Evolutionary conservation across 2,329 filamentous ascomycete genomes (phyloP), one percentile per base, ranked within the genome.

Genomic region (Magnaporthales sp.): DNA sequence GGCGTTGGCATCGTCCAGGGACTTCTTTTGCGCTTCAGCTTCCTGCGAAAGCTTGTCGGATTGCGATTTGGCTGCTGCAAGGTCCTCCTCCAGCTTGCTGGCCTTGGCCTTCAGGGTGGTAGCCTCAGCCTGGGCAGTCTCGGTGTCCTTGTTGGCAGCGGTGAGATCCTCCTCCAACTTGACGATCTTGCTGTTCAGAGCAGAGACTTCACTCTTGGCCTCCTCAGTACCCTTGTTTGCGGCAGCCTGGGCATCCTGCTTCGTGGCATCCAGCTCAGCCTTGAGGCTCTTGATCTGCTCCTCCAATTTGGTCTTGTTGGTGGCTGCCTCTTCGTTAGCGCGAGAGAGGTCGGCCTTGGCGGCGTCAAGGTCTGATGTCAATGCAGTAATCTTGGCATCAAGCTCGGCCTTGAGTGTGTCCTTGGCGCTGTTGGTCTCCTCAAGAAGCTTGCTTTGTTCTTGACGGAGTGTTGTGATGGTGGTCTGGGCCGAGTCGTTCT

Each of bases 381-480:
- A 19, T 27, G 66, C 27, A 31, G 29, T 30, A 26, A 67, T 64
- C 66, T 67, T 67, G 66, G 62, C 61, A 29, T 67, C 62, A 2
- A 67, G 66, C 51, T 67, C 66, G 24, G 62, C 27, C 61, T 64
- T 61, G 38, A 64, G 38, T 7, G 61, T 30, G 13, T 63, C 66
- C 31, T 64, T 64, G 46, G 66, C 38, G 11, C 19, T 38, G 62
- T 60, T 67, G 24, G 54, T 26, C 38, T 67, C 66, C 22, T 64
- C 51, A 30, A 63, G 31, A 22, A 61, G 22, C 66, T 67, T 67
- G 51, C 62, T 60, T 22, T 64, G 62, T 54, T 67, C 66, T 22
- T 63, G 46, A 11, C 66, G 62, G 62, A 67, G 66, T 26, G 66
- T 54, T 9, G 66, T 30, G 66, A 67, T 67, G 61, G 66, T 67